A percentile compares a stretch with the other conserved stretches of the same genome.
phyloP scores from a whole-genome alignment of 2,329 filamentous ascomycete genomes.

The Leptodontidium sp. region DNA sequence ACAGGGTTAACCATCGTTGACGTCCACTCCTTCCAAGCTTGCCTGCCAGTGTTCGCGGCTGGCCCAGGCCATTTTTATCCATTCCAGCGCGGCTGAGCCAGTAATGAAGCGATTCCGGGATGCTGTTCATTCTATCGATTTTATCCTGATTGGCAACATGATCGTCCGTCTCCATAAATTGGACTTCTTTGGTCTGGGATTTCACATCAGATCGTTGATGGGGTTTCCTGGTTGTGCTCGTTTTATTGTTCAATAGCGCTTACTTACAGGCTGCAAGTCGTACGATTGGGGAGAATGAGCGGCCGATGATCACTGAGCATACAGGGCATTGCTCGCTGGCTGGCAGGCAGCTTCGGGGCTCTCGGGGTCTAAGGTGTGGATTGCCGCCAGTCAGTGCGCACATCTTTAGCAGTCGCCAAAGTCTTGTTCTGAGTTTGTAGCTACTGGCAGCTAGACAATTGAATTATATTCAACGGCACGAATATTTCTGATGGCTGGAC shows the following conservation, averaged over 20 bases:
- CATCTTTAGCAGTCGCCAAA: slow-evolving; percentile 6
- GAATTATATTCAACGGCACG: not conserved
- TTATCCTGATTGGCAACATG: slow-evolving; percentile 6
- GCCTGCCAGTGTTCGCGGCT: not conserved
- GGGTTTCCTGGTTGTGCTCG: slow-evolving; percentile 2
- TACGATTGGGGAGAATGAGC: not conserved
- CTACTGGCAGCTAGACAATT: too few species aligned
- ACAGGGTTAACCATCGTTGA: not conserved
- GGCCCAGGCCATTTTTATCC: slow-evolving; percentile 1
- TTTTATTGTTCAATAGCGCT: slow-evolving; percentile 10
- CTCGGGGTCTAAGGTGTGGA: not conserved
- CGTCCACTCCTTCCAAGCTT: not conserved
- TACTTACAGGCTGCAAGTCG: not conserved
- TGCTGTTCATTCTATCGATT: not conserved
- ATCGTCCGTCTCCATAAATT: not conserved
- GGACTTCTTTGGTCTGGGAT: not conserved
- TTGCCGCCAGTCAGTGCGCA: slow-evolving; percentile 12
- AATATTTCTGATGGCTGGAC: not conserved
- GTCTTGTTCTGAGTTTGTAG: not conserved
- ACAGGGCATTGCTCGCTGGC: not conserved
- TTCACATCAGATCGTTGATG: not conserved
- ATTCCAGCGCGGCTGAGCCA: not conserved
- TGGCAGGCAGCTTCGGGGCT: not conserved
- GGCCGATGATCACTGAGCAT: not conserved
- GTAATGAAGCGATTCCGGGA: slow-evolving; percentile 1